Conservation (phyloP, 805 yeast species). For the Babjeviella inositovora region DNA sequence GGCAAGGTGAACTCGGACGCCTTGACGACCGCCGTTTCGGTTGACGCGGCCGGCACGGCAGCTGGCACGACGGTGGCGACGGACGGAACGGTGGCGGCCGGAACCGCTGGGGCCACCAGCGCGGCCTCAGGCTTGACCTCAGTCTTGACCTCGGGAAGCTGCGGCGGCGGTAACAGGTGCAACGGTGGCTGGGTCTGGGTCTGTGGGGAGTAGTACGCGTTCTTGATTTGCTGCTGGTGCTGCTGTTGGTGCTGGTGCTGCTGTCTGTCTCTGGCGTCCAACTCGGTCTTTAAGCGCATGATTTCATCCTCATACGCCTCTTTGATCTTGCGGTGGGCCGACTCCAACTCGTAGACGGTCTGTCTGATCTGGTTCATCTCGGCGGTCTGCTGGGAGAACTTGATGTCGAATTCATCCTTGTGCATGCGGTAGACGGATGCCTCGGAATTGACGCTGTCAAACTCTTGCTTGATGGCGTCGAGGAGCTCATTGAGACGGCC, state of each 20-base stretch:
- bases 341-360: constrained; percentile 84
- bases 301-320: constrained; percentile 94
- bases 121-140: too few species aligned
- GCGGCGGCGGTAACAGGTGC: constrained; percentile 6
- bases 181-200: constrained; percentile 4
- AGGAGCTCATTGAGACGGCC: constrained; percentile 63
- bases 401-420: constrained; percentile 84
- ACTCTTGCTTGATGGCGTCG: constrained; percentile 87
- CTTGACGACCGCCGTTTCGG: constrained; percentile 2
- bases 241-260: constrained; percentile 9
- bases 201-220: too few species aligned
- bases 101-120: too few species aligned
- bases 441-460: constrained; percentile 70
- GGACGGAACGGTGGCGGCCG: constrained; percentile 12
- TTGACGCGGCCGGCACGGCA: constrained; percentile 1
- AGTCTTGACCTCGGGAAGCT: constrained; percentile 10
- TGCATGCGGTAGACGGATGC: constrained; percentile 77
- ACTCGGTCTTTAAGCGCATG: constrained; percentile 66
- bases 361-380: constrained; percentile 92
- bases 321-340: constrained; percentile 88
- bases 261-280: constrained; percentile 63
- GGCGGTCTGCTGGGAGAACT: constrained; percentile 79
- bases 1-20: constrained; percentile 4
- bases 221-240: constrained; percentile 1
- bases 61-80: constrained; percentile 16